These are phyloP conservation scores for Trichomonas tenax DNA, from an alignment of 208 protist genomes.

Conservation along the genomic window DNA sequence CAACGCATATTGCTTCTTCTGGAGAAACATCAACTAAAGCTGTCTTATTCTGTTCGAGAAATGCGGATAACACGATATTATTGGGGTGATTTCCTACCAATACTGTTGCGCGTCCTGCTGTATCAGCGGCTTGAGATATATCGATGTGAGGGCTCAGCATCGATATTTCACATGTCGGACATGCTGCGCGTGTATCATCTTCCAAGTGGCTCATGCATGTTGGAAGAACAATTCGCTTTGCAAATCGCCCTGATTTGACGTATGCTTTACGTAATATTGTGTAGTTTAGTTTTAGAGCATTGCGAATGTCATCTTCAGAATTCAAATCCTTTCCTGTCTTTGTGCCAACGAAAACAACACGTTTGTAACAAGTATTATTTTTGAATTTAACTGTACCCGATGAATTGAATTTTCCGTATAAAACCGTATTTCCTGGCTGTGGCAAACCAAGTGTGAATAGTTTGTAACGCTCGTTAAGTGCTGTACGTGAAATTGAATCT, in stretches of 20 bases:
- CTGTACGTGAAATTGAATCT: neutral
- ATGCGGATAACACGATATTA: neutral
- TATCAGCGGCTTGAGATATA: neutral
- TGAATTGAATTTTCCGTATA: neutral
- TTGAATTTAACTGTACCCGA: neutral
- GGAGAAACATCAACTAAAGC: neutral
- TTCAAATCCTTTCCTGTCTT: neutral
- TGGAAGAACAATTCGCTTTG: neutral
- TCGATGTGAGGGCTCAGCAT: neutral
- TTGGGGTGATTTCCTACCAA: neutral
- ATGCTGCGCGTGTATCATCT: neutral
- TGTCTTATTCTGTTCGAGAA: neutral
- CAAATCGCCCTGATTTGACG: neutral
- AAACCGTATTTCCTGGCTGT: neutral
- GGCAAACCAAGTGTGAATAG: neutral
- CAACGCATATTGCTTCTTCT: neutral
- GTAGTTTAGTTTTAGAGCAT: neutral
- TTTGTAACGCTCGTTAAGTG: neutral
- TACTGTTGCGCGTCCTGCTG: neutral
- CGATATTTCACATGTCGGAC: neutral
- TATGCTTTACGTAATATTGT: neutral
- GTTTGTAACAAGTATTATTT: neutral
- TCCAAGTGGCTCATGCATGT: neutral
- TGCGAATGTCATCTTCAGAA: neutral
- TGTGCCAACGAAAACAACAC: neutral